Conservation (phyloP, 192 early-diverging fungal genomes). For the Chytriomyces sp. region DNA sequence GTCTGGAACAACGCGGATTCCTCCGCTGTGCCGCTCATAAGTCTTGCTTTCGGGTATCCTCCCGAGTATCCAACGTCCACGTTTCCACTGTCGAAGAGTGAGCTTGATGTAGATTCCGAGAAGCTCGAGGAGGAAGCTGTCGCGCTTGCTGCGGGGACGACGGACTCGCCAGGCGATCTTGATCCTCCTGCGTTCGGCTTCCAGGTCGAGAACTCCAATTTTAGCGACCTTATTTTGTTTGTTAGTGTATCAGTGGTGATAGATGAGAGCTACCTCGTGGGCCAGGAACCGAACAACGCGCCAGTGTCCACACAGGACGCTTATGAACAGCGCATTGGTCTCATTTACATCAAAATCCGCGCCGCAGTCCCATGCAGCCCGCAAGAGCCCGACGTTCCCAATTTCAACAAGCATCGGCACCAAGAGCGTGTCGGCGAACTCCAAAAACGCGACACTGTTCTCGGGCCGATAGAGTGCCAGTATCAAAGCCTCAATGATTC, state of each 20-base stretch:
- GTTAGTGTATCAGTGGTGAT: too few species aligned
- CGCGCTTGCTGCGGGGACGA: not conserved
- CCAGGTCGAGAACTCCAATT: slow-evolving; percentile 17
- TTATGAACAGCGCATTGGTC: not conserved
- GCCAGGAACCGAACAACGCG: slow-evolving; percentile 20
- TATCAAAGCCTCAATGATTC: slow-evolving; percentile 9
- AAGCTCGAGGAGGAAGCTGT: slow-evolving; percentile 21
- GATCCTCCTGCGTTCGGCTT: slow-evolving; percentile 10
- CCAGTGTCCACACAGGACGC: slow-evolving; percentile 19
- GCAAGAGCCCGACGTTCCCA: slow-evolving; percentile 7
- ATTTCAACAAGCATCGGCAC: slow-evolving; percentile 22
- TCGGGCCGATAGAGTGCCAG: not conserved
- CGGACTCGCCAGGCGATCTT: slow-evolving; percentile 1
- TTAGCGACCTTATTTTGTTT: too few species aligned
- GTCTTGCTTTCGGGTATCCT: not conserved
- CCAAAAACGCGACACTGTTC: slow-evolving; percentile 15
- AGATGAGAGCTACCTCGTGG: slow-evolving; percentile 13
- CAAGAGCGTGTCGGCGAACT: slow-evolving; percentile 11
- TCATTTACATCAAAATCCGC: slow-evolving; percentile 20
- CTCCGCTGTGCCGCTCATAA: not conserved
- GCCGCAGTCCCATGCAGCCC: slow-evolving; percentile 23
- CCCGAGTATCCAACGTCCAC: not conserved
- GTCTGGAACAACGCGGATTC: slow-evolving; percentile 13
- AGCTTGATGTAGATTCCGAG: not conserved
- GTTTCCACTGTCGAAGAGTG: too few species aligned